phyloP scores from a whole-genome alignment of 2,329 filamentous ascomycete genomes.

The Eurotiales sp. region DNA sequence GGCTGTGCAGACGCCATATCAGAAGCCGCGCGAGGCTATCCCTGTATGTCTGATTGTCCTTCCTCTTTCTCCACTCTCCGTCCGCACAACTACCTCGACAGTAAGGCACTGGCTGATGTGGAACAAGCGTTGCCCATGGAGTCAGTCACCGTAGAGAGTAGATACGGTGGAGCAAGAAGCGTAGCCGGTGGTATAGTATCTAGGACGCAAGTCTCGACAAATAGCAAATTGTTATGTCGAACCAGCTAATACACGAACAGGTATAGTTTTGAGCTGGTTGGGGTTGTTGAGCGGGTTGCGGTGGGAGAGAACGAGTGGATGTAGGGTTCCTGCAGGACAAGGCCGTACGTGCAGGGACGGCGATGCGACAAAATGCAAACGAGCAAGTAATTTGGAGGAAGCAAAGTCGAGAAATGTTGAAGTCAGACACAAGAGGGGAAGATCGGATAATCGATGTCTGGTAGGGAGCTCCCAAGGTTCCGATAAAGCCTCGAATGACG shows the following conservation, averaged over 20 bases:
- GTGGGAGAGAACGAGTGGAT: background rate
- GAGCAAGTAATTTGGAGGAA: background rate
- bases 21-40: background rate
- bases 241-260: background rate
- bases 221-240: too few relatives aligned
- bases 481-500: slow-evolving; percentile 11
- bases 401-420: background rate
- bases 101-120: slow-evolving; percentile 22
- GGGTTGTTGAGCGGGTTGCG: background rate
- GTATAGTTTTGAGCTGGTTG: slow-evolving; percentile 3
- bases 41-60: background rate
- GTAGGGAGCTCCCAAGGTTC: slow-evolving; percentile 11
- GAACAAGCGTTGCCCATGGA: slow-evolving; percentile 31
- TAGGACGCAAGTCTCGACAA: too few relatives aligned
- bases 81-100: slow-evolving; percentile 37
- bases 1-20: slow-evolving; percentile 40
- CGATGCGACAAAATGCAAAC: slow-evolving; percentile 5
- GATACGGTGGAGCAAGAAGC: background rate
- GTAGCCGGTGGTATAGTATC: background rate
- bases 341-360: background rate
- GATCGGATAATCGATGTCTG: background rate
- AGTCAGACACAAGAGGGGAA: background rate
- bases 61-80: slow-evolving; percentile 20
- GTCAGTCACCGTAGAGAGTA: background rate
- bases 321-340: background rate